A percentile compares a stretch with the other conserved stretches of the same genome.
Conservation (phyloP, 2,329 filamentous ascomycete species). For the Stylonectria norvegica region DNA sequence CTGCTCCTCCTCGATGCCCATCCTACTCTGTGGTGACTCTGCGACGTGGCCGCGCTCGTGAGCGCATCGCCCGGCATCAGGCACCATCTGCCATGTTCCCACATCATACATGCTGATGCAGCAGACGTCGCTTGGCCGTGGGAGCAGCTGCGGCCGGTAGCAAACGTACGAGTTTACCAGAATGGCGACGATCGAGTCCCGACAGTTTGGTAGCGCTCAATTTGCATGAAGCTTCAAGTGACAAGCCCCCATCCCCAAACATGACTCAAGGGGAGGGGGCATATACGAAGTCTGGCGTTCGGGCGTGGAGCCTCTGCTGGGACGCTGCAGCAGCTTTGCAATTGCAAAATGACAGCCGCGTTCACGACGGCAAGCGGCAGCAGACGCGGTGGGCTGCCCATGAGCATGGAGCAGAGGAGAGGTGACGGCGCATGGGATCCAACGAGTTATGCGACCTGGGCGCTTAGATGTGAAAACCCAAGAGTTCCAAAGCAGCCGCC, state of each 20-base stretch:
- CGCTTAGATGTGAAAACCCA: constrained; percentile 26
- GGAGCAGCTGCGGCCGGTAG: constrained; percentile 18
- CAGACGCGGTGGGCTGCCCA: constrained; percentile 17
- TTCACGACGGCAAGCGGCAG: constrained; percentile 15
- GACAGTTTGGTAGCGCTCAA: constrained; percentile 30
- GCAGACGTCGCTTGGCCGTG: no score
- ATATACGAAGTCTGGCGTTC: constrained; percentile 26
- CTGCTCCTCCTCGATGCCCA: background rate
- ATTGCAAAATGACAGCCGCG: constrained; percentile 21
- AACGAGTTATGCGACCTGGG: constrained; percentile 17
- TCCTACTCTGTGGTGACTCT: background rate
- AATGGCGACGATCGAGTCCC: constrained; percentile 22
- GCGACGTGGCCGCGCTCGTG: constrained; percentile 7
- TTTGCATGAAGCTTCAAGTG: constrained; percentile 29
- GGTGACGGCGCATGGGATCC: constrained; percentile 3
- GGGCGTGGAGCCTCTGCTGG: constrained; percentile 22
- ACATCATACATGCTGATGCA: constrained; percentile 5
- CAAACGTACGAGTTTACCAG: constrained; percentile 16
- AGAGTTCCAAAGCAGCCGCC: constrained; percentile 1
- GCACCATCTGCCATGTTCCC: constrained; percentile 4
- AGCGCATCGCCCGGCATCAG: no score
- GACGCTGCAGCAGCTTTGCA: no score
- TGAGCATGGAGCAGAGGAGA: constrained; percentile 7
- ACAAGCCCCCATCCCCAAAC: no score
- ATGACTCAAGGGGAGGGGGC: constrained; percentile 14